Base-by-base conservation (phyloP, 495 filamentous ascomycete species). In the Talaromyces thailandensis region DNA sequence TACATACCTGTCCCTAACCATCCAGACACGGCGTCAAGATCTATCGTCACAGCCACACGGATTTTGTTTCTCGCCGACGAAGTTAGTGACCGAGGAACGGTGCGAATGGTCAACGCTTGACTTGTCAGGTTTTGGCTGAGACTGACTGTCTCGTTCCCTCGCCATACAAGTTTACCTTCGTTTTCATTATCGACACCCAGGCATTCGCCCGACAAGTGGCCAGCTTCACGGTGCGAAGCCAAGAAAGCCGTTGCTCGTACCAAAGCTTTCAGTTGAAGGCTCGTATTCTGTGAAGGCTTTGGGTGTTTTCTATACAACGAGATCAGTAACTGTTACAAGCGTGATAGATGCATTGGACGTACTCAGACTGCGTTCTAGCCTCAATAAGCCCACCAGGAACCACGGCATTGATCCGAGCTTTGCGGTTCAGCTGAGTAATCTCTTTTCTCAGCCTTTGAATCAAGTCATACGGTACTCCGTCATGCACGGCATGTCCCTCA, bases 11-110 rank as follows among this genome's bases (percentile, higher is more conserved):
- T 86, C 50, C 84, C 84, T 4, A 86, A 77, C 76, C 78, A 85
- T 14, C 82, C 83, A 1, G 82, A 84, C 0, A 87, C 77, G 21
- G 83, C 82, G 63, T 86, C 84, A 43, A 87, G 80, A 63, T 87
- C 84, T 32, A 87, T 73, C 2, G 83, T 82, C 12, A 84, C 66
- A 12, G 79, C 72, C 16, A 87, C 70, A 21, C 80, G 79, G 63
- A 87, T 77, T 35, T 70, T 79, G 40, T 73, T 76, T 31, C 67
- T 67, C 24, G 70, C 68, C 57, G 71, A 64, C 9, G 65, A 62
- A 16, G 67, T 63, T 9, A 76, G 14, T 16, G 60, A 51, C 2
- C 63, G 67, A 11, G 70, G 70, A 16, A 73, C 73, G 5, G 70
- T 64, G 28, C 62, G 29, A 51, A 63, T 37, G 62, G 58, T 25